Evolutionary conservation across 179 eudicot species (phyloP).

Genomic region (Silene vulgaris): DNA sequence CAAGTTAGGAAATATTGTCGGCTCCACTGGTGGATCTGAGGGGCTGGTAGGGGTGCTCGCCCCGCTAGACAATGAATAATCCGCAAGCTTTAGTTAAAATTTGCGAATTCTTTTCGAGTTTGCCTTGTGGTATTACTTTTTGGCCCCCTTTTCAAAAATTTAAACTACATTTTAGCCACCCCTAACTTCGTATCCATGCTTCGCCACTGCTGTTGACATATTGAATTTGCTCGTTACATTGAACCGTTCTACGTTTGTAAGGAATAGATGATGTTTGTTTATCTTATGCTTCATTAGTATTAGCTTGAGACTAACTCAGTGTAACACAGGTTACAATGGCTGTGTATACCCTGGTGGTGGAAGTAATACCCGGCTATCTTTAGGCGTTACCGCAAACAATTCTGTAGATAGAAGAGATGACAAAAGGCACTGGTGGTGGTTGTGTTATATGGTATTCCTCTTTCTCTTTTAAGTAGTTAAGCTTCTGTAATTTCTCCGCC

Average conservation of each 20-base stretch:
- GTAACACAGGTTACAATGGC: conserved; percentile 38
- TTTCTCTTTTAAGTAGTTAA: conserved; percentile 9
- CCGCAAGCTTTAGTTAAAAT: no score
- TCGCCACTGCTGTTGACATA: background rate
- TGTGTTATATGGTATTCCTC: conserved; percentile 21
- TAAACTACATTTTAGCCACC: no score
- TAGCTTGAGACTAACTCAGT: background rate
- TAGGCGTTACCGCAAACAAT: conserved; percentile 15
- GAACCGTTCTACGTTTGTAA: background rate
- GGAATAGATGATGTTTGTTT: background rate
- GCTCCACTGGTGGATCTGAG: no score
- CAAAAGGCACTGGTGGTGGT: conserved; percentile 16
- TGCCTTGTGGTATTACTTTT: no score
- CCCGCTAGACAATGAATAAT: no score
- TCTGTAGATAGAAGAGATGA: conserved; percentile 14
- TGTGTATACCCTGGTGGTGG: conserved; percentile 52
- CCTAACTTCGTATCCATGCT: no score
- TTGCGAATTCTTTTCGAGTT: no score
- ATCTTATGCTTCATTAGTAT: background rate
- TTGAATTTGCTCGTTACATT: background rate
- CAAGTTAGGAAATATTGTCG: no score
- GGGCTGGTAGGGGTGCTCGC: no score
- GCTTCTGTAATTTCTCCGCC: no score
- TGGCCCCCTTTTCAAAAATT: no score
- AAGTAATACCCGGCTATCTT: conserved; percentile 30